These are phyloP conservation scores for Cymbopogon flexuosus DNA, from an alignment of 202 grass and related monocot species.

Conservation along the genomic window DNA sequence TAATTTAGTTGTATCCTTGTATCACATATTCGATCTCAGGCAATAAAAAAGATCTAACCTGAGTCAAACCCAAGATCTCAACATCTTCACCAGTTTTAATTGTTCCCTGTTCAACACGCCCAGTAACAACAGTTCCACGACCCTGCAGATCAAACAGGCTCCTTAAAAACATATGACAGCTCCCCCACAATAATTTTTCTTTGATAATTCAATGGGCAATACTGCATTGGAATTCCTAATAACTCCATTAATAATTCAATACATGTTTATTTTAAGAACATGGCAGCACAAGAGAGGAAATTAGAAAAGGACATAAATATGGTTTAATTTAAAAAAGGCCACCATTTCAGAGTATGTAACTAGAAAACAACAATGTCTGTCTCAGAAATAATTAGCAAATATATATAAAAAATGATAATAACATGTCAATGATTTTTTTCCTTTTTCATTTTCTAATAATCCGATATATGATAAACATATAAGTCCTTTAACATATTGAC, in stretches of 20 bases:
- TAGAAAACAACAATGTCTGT: neutral
- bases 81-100: constrained; percentile 98
- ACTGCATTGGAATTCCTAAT: neutral
- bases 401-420: too few species aligned
- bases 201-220: neutral
- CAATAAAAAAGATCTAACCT: constrained; percentile 42
- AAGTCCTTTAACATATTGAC: neutral
- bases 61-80: constrained; percentile 77
- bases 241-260: neutral
- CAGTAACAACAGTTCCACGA: constrained; percentile 93
- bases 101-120: constrained; percentile 82
- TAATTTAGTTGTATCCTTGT: neutral
- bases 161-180: neutral
- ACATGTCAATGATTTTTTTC: neutral
- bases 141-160: constrained; percentile 41
- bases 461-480: too few species aligned
- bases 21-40: neutral
- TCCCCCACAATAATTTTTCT: neutral
- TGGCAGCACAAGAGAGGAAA: neutral
- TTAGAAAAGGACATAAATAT: neutral
- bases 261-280: neutral
- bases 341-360: neutral
- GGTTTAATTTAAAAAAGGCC: neutral
- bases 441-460: neutral
- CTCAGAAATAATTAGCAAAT: neutral